Evolutionary conservation across 2,329 filamentous ascomycete species (phyloP).

Genomic region (Sporothrix brasiliensis): DNA sequence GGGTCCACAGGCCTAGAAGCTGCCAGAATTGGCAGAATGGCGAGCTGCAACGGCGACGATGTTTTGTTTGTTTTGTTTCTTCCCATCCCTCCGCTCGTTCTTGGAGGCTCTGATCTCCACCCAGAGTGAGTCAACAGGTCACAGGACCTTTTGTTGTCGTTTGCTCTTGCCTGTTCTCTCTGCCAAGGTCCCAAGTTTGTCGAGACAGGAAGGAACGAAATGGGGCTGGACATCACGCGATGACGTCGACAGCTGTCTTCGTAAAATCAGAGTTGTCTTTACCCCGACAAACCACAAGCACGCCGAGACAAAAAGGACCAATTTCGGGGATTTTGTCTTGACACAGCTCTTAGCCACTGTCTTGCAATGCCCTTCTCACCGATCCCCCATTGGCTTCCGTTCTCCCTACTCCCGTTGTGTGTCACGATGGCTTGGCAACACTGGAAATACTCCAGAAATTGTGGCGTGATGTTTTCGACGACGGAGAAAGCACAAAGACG

Average conservation of each 20-base stretch:
- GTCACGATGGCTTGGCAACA: not conserved
- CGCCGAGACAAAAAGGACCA: not conserved
- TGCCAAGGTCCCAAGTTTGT: not conserved
- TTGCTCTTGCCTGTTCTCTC: not conserved
- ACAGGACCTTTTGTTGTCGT: not conserved
- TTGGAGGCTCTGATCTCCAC: not conserved
- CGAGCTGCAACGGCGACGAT: not conserved
- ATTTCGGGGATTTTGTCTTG: not conserved
- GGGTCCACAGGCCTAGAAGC: slow-evolving; percentile 14
- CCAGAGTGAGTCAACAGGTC: slow-evolving; percentile 11
- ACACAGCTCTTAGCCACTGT: not conserved
- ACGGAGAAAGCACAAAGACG: too few relatives aligned
- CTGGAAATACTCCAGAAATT: too few relatives aligned
- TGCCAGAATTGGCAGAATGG: not conserved
- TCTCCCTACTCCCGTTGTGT: not conserved
- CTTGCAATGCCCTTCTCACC: too few relatives aligned
- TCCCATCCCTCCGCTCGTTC: not conserved
- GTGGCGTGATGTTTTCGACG: too few relatives aligned
- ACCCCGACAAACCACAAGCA: not conserved
- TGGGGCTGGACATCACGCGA: not conserved
- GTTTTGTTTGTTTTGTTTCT: not conserved
- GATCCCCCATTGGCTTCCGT: too few relatives aligned
- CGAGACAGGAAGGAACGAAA: not conserved
- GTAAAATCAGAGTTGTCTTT: not conserved
- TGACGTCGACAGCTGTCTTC: not conserved